Evolutionary conservation across 306 rosid genomes (phyloP), one percentile per base, ranked within the genome.

Genomic region (Ormosia semicastrata): DNA sequence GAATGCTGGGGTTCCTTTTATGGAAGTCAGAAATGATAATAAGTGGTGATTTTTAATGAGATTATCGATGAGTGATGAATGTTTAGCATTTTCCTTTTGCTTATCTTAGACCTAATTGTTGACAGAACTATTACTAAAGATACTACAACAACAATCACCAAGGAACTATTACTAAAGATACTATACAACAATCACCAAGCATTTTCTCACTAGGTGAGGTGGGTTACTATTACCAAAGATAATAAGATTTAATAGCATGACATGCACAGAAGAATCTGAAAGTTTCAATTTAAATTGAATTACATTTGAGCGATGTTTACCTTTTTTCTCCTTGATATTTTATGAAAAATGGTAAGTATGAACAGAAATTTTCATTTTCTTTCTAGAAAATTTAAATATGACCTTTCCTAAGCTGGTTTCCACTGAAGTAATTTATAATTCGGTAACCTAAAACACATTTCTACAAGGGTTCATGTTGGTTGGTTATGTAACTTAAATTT

Each of bases 51-150:
- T 34, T 10, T 39, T 30, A 49, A 41, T 77, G 75, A 70, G 52
- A 11, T 66, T 75, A 44, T 49, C 4, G 6, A n/a, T 59, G 52
- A 67, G 9, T 24, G 65, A 69, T 76, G 82, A 39, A 53, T 6
- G 11, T 72, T 84, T 57, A 43, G 44, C 14, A 15, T 14, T 63
- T 56, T 62, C 24, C 79, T 59, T 69, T 34, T 10, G 60, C 53
- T 60, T 66, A 40, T 77, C 15, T 41, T 52, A 46, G 46, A 37
- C 5, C 47, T 71, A 49, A 64, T 43, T 77, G 64, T 69, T 82
- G 71, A 67, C 44, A 82, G 57, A 47, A 29, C 13, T 12, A 50
- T 32, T 18, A 0, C 6, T 4, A 44, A 8, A 24, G 24, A 24
- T n/a, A n/a, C n/a, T n/a, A n/a, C 37, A 34, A 52, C 14, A 54